Conservation (phyloP, 2,329 filamentous ascomycete genomes). For the Diaporthe helianthi region DNA sequence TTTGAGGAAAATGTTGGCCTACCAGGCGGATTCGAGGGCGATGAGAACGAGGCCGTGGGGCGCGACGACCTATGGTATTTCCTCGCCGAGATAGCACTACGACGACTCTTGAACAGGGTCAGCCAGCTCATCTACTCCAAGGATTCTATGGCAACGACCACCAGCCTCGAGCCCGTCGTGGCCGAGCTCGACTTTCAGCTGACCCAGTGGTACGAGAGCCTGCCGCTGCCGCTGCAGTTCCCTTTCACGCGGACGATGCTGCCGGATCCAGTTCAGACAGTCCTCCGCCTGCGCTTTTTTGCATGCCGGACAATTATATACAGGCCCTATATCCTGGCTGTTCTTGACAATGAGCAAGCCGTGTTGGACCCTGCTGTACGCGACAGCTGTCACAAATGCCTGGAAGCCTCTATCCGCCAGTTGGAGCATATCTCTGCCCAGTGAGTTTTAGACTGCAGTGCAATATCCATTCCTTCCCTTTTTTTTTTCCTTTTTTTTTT, state of each 20-base stretch:
- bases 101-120: constrained; percentile 78
- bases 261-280: constrained; percentile 78
- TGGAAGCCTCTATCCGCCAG: constrained; percentile 81
- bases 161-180: constrained; percentile 78
- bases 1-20: constrained; percentile 83
- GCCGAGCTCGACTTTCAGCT: constrained; percentile 83
- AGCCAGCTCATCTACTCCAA: constrained; percentile 82
- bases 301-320: constrained; percentile 88
- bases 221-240: constrained; percentile 78
- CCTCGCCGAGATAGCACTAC: constrained; percentile 80
- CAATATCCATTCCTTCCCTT: background rate
- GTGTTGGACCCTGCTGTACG: constrained; percentile 75
- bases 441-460: constrained; percentile 53
- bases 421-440: constrained; percentile 80
- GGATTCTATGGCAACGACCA: constrained; percentile 73
- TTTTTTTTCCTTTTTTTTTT: too few relatives aligned
- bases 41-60: constrained; percentile 67
- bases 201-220: constrained; percentile 83
- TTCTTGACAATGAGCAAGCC: constrained; percentile 78
- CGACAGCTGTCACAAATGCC: constrained; percentile 80
- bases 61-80: constrained; percentile 88
- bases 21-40: constrained; percentile 79
- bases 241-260: constrained; percentile 72
- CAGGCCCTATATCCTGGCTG: constrained; percentile 80
- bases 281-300: constrained; percentile 80